These are phyloP conservation scores for Ilyonectria mors-panacis DNA, from an alignment of 2,329 filamentous ascomycete species.

Conservation along the genomic window DNA sequence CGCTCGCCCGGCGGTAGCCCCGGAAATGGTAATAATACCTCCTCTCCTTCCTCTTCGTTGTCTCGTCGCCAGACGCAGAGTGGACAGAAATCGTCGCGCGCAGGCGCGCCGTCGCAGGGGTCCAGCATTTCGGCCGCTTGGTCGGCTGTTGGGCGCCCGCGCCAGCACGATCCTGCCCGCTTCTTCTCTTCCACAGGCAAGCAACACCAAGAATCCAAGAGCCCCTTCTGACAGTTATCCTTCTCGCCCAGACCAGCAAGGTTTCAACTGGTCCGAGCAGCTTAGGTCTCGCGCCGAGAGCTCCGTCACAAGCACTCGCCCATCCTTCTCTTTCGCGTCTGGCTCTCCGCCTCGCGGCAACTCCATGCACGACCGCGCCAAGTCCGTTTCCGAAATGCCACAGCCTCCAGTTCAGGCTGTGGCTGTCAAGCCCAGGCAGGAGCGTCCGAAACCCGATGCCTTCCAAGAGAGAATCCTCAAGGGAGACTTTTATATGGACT, in stretches of 20 bases:
- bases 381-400: conserved; percentile 77
- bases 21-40: conserved; percentile 74
- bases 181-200: conserved; percentile 66
- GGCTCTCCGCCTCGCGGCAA: conserved; percentile 54
- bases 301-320: conserved; percentile 71
- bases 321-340: conserved; percentile 72
- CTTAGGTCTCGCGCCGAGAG: conserved; percentile 93
- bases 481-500: conserved; percentile 99
- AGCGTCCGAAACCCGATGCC: conserved; percentile 84
- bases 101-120: conserved; percentile 44
- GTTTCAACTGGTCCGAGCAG: conserved; percentile 98
- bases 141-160: conserved; percentile 54
- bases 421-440: conserved; percentile 60
- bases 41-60: conserved; percentile 55
- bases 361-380: conserved; percentile 74
- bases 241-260: conserved; percentile 81
- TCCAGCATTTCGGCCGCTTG: conserved; percentile 53
- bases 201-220: conserved; percentile 70
- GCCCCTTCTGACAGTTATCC: conserved; percentile 75
- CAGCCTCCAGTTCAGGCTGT: conserved; percentile 68
- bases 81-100: conserved; percentile 50
- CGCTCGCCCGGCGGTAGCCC: conserved; percentile 69
- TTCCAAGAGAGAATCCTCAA: conserved; percentile 98
- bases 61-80: conserved; percentile 52
- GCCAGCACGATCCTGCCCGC: conserved; percentile 52